Conservation (phyloP, 805 yeast genomes). For the Cephaloascus albidus region DNA sequence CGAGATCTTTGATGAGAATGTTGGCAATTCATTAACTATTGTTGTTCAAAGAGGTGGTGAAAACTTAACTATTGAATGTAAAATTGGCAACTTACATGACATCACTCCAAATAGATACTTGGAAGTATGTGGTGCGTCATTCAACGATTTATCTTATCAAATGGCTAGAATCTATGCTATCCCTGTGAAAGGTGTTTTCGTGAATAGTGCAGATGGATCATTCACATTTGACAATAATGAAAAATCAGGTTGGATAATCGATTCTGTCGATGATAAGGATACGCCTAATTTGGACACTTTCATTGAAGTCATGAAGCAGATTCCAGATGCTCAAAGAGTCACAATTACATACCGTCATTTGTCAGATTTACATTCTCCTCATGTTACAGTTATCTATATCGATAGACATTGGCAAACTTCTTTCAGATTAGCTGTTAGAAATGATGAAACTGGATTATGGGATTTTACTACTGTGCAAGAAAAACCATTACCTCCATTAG, state of each 20-base stretch:
- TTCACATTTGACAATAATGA: slow-evolving; percentile 54
- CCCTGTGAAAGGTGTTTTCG: slow-evolving; percentile 78
- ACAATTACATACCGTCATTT: slow-evolving; percentile 67
- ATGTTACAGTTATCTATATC: slow-evolving; percentile 54
- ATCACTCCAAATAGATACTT: slow-evolving; percentile 80
- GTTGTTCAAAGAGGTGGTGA: slow-evolving; percentile 70
- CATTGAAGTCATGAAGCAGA: slow-evolving; percentile 63
- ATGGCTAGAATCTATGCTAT: slow-evolving; percentile 78
- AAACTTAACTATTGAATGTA: slow-evolving; percentile 37
- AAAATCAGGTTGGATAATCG: slow-evolving; percentile 72
- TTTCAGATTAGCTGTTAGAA: slow-evolving; percentile 58
- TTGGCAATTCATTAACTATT: slow-evolving; percentile 49
- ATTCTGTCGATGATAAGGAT: slow-evolving; percentile 64
- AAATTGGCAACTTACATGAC: slow-evolving; percentile 66
- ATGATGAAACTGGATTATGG: slow-evolving; percentile 49
- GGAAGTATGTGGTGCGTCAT: slow-evolving; percentile 79
- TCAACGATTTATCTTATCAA: slow-evolving; percentile 81
- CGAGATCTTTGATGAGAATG: slow-evolving; percentile 64
- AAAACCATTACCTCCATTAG: slow-evolving; percentile 50
- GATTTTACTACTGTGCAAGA: slow-evolving; percentile 43
- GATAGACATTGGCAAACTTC: slow-evolving; percentile 82
- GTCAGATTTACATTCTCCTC: slow-evolving; percentile 69
- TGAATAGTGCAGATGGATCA: slow-evolving; percentile 70
- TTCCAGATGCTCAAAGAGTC: slow-evolving; percentile 72
- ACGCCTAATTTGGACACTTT: slow-evolving; percentile 71